Conservation (phyloP, 208 protist genomes). For the Crithidia fasciculata region DNA sequence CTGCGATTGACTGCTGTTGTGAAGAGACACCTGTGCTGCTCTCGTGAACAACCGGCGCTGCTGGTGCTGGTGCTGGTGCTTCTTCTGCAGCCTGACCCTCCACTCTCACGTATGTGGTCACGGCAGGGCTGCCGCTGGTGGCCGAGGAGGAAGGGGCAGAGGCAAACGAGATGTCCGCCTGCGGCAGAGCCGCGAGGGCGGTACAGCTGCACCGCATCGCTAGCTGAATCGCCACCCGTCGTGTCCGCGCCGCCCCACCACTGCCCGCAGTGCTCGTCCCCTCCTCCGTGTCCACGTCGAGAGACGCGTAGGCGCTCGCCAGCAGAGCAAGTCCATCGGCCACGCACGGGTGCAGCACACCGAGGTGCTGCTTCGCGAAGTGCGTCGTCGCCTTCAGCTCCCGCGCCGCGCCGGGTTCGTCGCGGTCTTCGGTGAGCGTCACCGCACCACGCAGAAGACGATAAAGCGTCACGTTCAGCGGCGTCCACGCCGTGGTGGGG, state of each 20-base stretch:
- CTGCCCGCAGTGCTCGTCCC: not conserved
- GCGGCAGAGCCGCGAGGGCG: slow-evolving; percentile 25
- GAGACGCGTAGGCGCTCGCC: slow-evolving; percentile 27
- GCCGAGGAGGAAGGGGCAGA: not conserved
- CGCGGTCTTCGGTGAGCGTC: slow-evolving; percentile 46
- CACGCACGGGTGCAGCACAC: slow-evolving; percentile 38
- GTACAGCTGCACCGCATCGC: slow-evolving; percentile 38
- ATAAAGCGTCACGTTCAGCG: slow-evolving; percentile 44
- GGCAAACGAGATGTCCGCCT: not conserved
- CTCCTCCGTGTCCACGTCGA: slow-evolving; percentile 28
- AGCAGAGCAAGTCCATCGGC: slow-evolving; percentile 33
- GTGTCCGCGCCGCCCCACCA: slow-evolving; percentile 16
- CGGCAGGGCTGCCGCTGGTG: too few relatives aligned
- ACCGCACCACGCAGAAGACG: slow-evolving; percentile 46
- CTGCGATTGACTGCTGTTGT: not conserved
- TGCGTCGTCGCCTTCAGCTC: slow-evolving; percentile 42
- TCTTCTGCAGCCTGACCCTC: not conserved
- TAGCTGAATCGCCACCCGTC: slow-evolving; percentile 35
- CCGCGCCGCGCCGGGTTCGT: slow-evolving; percentile 46
- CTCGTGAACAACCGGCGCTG: not conserved
- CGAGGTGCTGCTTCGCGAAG: slow-evolving; percentile 34
- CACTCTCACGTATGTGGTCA: not conserved
- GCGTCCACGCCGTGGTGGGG: slow-evolving; percentile 35
- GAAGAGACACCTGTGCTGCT: not conserved
- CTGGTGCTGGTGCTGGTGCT: not conserved